Base-by-base conservation (phyloP, 768 basidiomycete genomes). In the Leccinellum albellum region DNA sequence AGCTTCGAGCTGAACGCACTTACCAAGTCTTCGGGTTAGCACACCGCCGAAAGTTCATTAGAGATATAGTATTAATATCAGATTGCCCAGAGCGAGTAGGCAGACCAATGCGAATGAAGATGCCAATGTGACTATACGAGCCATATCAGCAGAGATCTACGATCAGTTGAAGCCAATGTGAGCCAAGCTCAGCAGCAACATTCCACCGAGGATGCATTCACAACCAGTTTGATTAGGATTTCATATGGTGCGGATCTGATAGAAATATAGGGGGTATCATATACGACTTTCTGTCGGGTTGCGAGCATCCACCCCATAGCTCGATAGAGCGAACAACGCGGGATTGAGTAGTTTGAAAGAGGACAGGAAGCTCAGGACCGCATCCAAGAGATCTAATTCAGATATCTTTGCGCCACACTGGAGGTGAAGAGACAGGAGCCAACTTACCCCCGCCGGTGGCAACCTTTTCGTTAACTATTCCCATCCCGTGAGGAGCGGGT, bases 321-420 rank as follows among this genome's bases (percentile, higher is more conserved):
- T 68, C 56, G 32, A 58, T 63, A 20, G 28, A 61, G 65, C 58
- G 53, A 40, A 70, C 66, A 65, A 65, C 61, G 63, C 61, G 26
- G 52, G 21, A 69, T 67, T 40, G 33, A 50, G 62, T 51, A 65
- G 55, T 42, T 51, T 60, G 50, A 62, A 63, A 54, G 57, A 31
- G 37, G 28, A 35, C 35, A 17, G 37, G 59, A 52, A 53, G 47
- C 50, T 29, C 46, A 47, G 52, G 50, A 46, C 12, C 14, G 28
- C 50, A 14, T 26, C 17, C 29, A 49, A 13, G n/a, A 42, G 20
- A 53, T 12, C 52, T 10, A 40, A 24, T 20, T 46, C 47, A 52
- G 57, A 61, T 29, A 48, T n/a, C 35, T 46, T 46, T 56, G 53
- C 49, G 50, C 59, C 55, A 50, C 55, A 53, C 48, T 50, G 50